A percentile compares a stretch with the other conserved stretches of the same genome.
phyloP scores from a whole-genome alignment of 2,329 filamentous ascomycete species.

The Pseudogymnoascus sp. region DNA sequence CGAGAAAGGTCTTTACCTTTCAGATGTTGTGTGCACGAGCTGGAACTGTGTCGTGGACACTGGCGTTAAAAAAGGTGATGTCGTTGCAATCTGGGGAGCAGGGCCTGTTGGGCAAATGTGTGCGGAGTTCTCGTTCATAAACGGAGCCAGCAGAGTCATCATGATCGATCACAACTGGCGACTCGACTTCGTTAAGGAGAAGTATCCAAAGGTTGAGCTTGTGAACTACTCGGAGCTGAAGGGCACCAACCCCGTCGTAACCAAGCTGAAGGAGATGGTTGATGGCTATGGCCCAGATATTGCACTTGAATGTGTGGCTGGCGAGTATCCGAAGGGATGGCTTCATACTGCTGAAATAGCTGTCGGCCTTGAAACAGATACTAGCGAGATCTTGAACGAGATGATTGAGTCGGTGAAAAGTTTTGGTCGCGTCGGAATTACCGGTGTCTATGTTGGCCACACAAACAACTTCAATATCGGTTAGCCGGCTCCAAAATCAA shows the following conservation, averaged over 20 bases:
- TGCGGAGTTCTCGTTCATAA: conserved; percentile 64
- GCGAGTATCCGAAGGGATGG: conserved; percentile 56
- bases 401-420: conserved; percentile 68
- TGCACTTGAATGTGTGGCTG: conserved; percentile 58
- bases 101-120: conserved; percentile 80
- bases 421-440: conserved; percentile 68
- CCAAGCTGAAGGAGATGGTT: conserved; percentile 64
- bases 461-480: conserved; percentile 26
- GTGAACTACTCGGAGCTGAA: conserved; percentile 59
- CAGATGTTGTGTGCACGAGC: conserved; percentile 70
- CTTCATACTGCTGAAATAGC: conserved; percentile 50
- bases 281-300: conserved; percentile 68
- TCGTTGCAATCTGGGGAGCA: conserved; percentile 77
- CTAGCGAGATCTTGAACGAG: conserved; percentile 72
- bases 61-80: conserved; percentile 66
- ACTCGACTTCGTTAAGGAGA: conserved; percentile 58
- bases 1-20: conserved; percentile 71
- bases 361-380: conserved; percentile 72
- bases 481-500: conserved; percentile 40
- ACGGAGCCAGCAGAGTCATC: conserved; percentile 69
- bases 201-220: conserved; percentile 57
- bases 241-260: conserved; percentile 60
- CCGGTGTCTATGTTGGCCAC: conserved; percentile 57
- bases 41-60: conserved; percentile 82
- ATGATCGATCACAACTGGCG: conserved; percentile 69